Base-by-base conservation (phyloP, 768 basidiomycete species). In the Suillus cothurnatus region DNA sequence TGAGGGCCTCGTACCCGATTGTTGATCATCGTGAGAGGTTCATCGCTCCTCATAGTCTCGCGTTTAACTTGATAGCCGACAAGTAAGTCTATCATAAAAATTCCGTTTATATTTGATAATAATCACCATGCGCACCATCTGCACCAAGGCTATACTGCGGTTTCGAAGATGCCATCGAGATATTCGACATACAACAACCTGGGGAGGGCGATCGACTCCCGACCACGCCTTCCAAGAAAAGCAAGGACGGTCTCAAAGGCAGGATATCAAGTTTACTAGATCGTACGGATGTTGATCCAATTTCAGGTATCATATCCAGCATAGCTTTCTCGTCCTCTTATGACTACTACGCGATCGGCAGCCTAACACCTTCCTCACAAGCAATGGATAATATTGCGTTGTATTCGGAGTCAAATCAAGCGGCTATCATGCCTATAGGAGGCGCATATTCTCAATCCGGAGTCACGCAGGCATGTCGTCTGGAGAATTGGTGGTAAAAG, bases 1-100 rank as follows among this genome's bases (percentile, higher is more conserved):
- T 94, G 23, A 87, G 96, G 21, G 97, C 95, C 0, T 95, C 94
- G 1, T 98, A 99, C 75, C 82, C 83, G 47, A 97, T 98, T 45
- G 85, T 98, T 12, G 95, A 98, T 74, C 96, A 99, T 71, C 82
- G 91, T n/a, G 97, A 98, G 77, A 85, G 95, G 38, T 88, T 93
- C 62, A 81, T 97, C 47, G 95, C 94, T 0, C 95, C 97, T 0
- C 91, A 94, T 62, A 87, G 87, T 69, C 80, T 98, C 65, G 83
- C 90, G 0, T 98, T 97, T 77, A 92, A 93, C 69, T 74, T 82
- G 1, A 77, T 84, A 6, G 88, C 86, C 0, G 81, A 88, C 41
- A 90, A 83, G 95, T 95, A 63, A 62, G 82, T 70, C 28, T 49
- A 56, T 57, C 45, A 39, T 55, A 45, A 6, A 38, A n/a, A 21